Conservation (phyloP, 371 early-diverging fungal genomes). For the Actinomucor elegans region DNA sequence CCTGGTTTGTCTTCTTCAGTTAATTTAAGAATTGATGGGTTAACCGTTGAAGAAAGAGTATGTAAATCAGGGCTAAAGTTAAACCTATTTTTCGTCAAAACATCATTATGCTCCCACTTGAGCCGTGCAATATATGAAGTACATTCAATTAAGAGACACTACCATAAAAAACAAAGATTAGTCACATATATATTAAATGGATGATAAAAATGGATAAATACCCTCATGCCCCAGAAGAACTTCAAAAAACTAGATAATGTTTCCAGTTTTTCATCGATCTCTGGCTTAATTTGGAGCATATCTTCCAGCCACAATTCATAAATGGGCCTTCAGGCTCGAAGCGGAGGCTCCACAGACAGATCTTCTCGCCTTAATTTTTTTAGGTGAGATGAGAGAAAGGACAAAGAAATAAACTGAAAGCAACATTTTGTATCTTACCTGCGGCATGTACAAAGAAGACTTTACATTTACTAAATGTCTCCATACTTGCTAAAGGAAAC, state of each 20-base stretch:
- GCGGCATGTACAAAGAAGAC: constrained; percentile 12
- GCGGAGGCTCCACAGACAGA: constrained; percentile 14
- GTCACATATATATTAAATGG: constrained; percentile 14
- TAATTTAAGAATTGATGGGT: constrained; percentile 13
- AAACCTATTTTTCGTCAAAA: constrained; percentile 7
- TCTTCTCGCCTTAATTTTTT: constrained; percentile 8
- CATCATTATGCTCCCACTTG: constrained; percentile 12
- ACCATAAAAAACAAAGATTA: constrained; percentile 18
- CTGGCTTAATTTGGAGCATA: constrained; percentile 12
- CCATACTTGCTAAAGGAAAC: constrained; percentile 4
- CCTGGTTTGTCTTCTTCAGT: constrained; percentile 16
- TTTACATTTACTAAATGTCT: constrained; percentile 1
- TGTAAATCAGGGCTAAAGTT: not conserved
- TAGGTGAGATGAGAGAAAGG: constrained; percentile 9
- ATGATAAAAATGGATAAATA: constrained; percentile 14
- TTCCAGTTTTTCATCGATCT: constrained; percentile 12
- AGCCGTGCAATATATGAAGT: constrained; percentile 7
- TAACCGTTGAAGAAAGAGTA: constrained; percentile 10
- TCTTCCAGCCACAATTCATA: constrained; percentile 21
- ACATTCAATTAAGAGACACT: constrained; percentile 11
- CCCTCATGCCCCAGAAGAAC: constrained; percentile 20
- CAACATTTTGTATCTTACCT: constrained; percentile 6
- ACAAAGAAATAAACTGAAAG: constrained; percentile 1
- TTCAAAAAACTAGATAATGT: constrained; percentile 9
- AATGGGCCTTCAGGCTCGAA: constrained; percentile 11